A percentile compares a stretch with the other conserved stretches of the same genome.
phyloP scores from a whole-genome alignment of 495 filamentous ascomycete species.

The Endocarpon pusillum region DNA sequence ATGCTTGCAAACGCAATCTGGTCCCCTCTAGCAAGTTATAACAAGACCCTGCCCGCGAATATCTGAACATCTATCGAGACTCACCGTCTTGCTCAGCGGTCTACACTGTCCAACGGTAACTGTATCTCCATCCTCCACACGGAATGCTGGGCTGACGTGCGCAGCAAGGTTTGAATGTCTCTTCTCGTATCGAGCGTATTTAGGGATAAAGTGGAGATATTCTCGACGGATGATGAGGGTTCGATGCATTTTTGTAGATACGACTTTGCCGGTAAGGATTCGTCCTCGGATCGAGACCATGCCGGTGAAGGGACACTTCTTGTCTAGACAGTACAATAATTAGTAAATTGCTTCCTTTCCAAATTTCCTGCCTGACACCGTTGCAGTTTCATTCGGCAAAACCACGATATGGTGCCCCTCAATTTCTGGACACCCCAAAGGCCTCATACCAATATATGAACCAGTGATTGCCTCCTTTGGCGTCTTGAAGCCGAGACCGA shows the following conservation, averaged over 20 bases:
- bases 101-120: constrained; percentile 98
- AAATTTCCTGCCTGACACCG: no score
- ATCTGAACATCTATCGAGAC: constrained; percentile 16
- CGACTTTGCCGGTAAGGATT: constrained; percentile 97
- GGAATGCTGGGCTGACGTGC: constrained; percentile 98
- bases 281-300: constrained; percentile 96
- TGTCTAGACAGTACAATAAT: constrained; percentile 49
- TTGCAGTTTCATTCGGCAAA: no score
- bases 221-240: constrained; percentile 98
- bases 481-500: constrained; percentile 95
- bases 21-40: background rate
- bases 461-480: constrained; percentile 96
- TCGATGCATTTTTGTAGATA: constrained; percentile 99
- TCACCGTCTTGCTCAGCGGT: constrained; percentile 95
- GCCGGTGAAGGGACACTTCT: constrained; percentile 99
- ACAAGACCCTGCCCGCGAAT: constrained; percentile 1
- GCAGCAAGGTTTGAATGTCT: constrained; percentile 98
- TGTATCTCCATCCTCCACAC: constrained; percentile 97
- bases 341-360: no score
- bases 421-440: background rate
- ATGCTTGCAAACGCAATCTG: constrained; percentile 1
- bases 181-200: constrained; percentile 99
- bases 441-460: constrained; percentile 84
- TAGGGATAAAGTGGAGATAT: constrained; percentile 98
- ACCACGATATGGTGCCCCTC: no score